Percentiles rank a stretch among this genome's conserved stretches.
These are phyloP conservation scores for Leptographium flavum DNA, from an alignment of 2,329 filamentous ascomycete genomes.

Conservation along the genomic window DNA sequence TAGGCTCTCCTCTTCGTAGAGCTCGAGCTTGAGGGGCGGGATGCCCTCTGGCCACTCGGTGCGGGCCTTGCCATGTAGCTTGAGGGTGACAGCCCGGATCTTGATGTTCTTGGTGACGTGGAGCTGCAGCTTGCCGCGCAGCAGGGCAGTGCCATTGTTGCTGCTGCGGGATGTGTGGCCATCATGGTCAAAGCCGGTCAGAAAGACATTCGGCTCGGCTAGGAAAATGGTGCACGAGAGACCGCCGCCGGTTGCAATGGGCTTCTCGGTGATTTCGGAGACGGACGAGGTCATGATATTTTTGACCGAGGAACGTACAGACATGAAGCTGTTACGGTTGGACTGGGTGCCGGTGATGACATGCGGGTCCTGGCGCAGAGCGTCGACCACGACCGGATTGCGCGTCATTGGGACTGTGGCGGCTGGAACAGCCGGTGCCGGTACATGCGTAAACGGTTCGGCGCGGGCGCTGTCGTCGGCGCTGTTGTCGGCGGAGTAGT, in stretches of 20 bases:
- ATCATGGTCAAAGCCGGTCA: slow-evolving; percentile 65
- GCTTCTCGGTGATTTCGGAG: slow-evolving; percentile 46
- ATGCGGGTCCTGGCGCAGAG: slow-evolving; percentile 14
- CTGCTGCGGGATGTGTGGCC: slow-evolving; percentile 39
- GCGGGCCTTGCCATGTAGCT: slow-evolving; percentile 68
- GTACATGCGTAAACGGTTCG: background rate
- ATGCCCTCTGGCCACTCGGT: slow-evolving; percentile 98
- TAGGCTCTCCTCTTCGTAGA: slow-evolving; percentile 71
- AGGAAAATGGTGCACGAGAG: slow-evolving; percentile 60
- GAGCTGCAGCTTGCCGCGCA: slow-evolving; percentile 71
- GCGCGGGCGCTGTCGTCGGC: background rate
- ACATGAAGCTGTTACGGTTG: slow-evolving; percentile 35
- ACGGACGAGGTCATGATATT: slow-evolving; percentile 34
- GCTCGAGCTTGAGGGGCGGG: slow-evolving; percentile 70
- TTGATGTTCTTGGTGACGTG: slow-evolving; percentile 82
- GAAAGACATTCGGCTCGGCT: slow-evolving; percentile 67
- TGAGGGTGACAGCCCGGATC: slow-evolving; percentile 79
- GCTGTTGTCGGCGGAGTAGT: background rate
- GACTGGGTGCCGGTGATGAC: slow-evolving; percentile 8
- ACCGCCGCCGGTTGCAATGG: slow-evolving; percentile 65
- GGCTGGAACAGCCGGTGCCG: background rate
- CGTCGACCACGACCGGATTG: slow-evolving; percentile 17
- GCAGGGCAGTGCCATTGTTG: slow-evolving; percentile 57
- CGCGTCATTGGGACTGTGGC: slow-evolving; percentile 1
- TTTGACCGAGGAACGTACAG: slow-evolving; percentile 35